phyloP scores from a whole-genome alignment of 1,139 yeast species.

The Hemisphaericaspora lyxosophila region DNA sequence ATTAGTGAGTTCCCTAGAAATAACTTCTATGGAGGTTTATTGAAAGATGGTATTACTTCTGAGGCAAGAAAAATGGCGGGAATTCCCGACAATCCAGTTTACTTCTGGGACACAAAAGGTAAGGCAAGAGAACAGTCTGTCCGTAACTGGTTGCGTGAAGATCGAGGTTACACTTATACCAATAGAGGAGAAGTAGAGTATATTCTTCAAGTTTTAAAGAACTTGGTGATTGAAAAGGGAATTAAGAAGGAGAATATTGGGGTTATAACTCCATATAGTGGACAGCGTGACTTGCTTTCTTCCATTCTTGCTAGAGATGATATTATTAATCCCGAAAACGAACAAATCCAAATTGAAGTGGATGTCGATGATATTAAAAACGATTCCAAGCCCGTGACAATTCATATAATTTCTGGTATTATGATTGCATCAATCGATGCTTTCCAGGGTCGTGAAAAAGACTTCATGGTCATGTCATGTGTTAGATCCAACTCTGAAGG shows the following conservation, averaged over 20 bases:
- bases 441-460: slow-evolving; percentile 66
- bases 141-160: slow-evolving; percentile 45
- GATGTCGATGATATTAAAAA: slow-evolving; percentile 57
- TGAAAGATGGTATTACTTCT: slow-evolving; percentile 60
- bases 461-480: slow-evolving; percentile 59
- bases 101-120: slow-evolving; percentile 53
- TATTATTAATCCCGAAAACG: slow-evolving; percentile 55
- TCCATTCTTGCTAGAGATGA: slow-evolving; percentile 47
- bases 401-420: slow-evolving; percentile 63
- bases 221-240: slow-evolving; percentile 53
- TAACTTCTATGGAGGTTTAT: slow-evolving; percentile 52
- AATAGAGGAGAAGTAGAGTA: slow-evolving; percentile 53
- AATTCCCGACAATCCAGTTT: slow-evolving; percentile 46
- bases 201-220: slow-evolving; percentile 46
- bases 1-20: slow-evolving; percentile 64
- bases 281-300: slow-evolving; percentile 66
- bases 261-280: slow-evolving; percentile 70
- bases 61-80: slow-evolving; percentile 44
- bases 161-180: slow-evolving; percentile 52
- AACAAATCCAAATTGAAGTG: slow-evolving; percentile 48
- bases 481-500: slow-evolving; percentile 53
- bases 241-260: slow-evolving; percentile 55
- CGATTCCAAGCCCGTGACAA: slow-evolving; percentile 52
- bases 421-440: slow-evolving; percentile 70
- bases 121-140: slow-evolving; percentile 45